These are phyloP conservation scores for Silene conica DNA, from an alignment of 148 eudicot genomes.

Conservation along the genomic window DNA sequence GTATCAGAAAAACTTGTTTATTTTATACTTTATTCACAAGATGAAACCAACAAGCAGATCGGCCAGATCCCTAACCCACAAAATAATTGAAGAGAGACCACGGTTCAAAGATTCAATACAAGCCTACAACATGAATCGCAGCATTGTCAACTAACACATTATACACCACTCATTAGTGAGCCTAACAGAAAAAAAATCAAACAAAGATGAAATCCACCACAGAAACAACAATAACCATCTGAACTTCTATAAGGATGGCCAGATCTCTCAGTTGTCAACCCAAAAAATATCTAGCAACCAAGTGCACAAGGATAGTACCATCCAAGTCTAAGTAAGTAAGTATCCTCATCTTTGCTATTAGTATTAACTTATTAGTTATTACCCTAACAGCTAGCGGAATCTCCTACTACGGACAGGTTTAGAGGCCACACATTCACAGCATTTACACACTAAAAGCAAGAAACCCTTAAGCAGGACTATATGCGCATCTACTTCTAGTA, in stretches of 20 bases:
- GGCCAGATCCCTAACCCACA: not conserved
- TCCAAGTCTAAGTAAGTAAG: too few species aligned
- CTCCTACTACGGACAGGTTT: not conserved
- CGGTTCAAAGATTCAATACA: not conserved
- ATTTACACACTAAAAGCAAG: not conserved
- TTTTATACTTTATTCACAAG: too few species aligned
- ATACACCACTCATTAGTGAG: not conserved
- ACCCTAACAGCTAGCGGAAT: not conserved
- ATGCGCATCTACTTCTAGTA: not conserved
- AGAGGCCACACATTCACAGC: not conserved
- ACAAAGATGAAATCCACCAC: not conserved
- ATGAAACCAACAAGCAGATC: not conserved
- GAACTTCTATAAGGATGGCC: not conserved
- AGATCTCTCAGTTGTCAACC: not conserved
- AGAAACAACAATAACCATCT: not conserved
- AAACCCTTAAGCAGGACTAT: not conserved
- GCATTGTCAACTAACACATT: not conserved
- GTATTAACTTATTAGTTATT: not conserved
- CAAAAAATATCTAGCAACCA: not conserved
- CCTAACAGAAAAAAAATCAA: not conserved
- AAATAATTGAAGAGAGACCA: not conserved
- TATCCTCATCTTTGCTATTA: not conserved
- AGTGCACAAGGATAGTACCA: not conserved
- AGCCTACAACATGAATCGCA: too few species aligned
- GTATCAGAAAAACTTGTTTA: not conserved